A percentile compares a stretch with the other conserved stretches of the same genome.
Conservation (phyloP, 176 grass and related monocot genomes). For the Hordeum vulgare region MorexV3_pseudomolecules_assembly NC_058523.1:55011899-55012398, state of each 20-base stretch:
- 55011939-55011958: not conserved
- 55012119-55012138: not conserved
- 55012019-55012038: not conserved
- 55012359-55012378: not conserved
- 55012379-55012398: conserved; percentile 7
- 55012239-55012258: conserved; percentile 9
- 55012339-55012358: not conserved
- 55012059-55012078: not conserved
- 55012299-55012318: conserved; percentile 5
- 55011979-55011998: not conserved
- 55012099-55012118: not conserved
- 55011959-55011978: not conserved
- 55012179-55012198: not conserved
- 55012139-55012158: not conserved
- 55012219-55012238: not conserved
- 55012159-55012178: not conserved
- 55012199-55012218: conserved; percentile 9
- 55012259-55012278: not conserved
- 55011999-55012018: not conserved
- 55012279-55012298: not conserved
- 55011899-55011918: too few species aligned
- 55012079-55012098: not conserved
- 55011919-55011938: not conserved
- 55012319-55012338: not conserved
- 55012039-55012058: not conserved